A percentile compares a stretch with the other conserved stretches of the same genome.
phyloP scores from a whole-genome alignment of 2,329 filamentous ascomycete genomes.

The Pseudodiploospora longispora region DNA sequence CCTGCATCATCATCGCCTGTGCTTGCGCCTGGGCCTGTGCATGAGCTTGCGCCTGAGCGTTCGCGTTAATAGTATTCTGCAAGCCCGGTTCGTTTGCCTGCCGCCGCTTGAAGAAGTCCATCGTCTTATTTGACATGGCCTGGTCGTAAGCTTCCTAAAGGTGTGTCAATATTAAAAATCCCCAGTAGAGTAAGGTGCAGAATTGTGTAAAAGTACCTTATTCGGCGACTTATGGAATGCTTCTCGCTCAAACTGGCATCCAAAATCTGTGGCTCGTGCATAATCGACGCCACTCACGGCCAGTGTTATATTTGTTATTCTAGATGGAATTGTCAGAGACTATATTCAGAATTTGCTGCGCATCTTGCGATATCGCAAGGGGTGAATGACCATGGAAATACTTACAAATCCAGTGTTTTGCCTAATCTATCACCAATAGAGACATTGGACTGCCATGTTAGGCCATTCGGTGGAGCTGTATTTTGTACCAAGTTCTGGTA shows the following conservation, averaged over 20 bases:
- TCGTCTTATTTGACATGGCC: conserved; percentile 35
- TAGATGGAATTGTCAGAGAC: conserved; percentile 15
- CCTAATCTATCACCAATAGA: conserved; percentile 32
- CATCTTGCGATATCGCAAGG: neutral
- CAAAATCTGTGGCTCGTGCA: conserved; percentile 32
- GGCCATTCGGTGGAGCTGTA: conserved; percentile 22
- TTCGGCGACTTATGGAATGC: conserved; percentile 36
- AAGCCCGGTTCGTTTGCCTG: conserved; percentile 41
- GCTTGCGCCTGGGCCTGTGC: conserved; percentile 31
- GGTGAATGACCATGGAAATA: conserved; percentile 6
- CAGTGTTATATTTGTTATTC: conserved; percentile 44
- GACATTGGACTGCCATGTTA: conserved; percentile 32
- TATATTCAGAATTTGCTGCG: conserved; percentile 5
- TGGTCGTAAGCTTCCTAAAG: conserved; percentile 42
- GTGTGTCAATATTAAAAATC: too few relatives aligned
- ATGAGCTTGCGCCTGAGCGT: conserved; percentile 30
- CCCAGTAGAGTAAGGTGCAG: neutral
- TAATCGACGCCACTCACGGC: conserved; percentile 34
- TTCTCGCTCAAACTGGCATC: conserved; percentile 40
- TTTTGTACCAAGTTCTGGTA: conserved; percentile 31
- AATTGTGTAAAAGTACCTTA: conserved; percentile 31
- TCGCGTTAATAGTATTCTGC: conserved; percentile 42
- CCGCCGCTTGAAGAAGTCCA: conserved; percentile 43
- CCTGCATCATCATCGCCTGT: conserved; percentile 46
- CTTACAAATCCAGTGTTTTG: conserved; percentile 36